Evolutionary conservation across 1,284 basidiomycete genomes (phyloP).

Genomic region (Puccinia hordei): DNA sequence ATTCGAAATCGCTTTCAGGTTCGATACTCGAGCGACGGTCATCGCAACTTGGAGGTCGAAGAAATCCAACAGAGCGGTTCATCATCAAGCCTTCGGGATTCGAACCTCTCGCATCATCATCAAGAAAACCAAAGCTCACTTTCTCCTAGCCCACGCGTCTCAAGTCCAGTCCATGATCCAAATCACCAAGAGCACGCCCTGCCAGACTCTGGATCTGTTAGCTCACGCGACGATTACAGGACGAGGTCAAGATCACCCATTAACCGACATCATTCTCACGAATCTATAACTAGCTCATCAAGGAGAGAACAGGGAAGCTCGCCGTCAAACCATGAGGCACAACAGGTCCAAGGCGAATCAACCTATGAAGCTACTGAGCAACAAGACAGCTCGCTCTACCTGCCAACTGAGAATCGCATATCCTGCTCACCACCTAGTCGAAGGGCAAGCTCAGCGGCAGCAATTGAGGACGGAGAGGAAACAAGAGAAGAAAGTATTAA

Average conservation of each 20-base stretch:
- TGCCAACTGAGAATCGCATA: not conserved
- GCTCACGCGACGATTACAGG: not conserved
- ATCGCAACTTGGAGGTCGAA: not conserved
- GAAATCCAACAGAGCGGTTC: not conserved
- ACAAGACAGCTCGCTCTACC: not conserved
- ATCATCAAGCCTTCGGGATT: not conserved
- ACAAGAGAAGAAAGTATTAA: not conserved
- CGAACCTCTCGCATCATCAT: no score
- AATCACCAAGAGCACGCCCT: not conserved
- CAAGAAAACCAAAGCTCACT: not conserved
- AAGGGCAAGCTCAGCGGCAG: not conserved
- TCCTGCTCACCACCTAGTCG: not conserved
- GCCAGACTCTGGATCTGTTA: not conserved
- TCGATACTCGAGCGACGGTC: not conserved
- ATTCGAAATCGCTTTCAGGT: not conserved
- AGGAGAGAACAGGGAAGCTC: not conserved
- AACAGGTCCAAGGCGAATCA: not conserved
- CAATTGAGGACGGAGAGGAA: not conserved
- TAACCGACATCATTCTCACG: not conserved
- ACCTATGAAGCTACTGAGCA: not conserved
- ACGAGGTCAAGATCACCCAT: not conserved
- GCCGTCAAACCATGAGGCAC: not conserved
- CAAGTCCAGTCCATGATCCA: no score
- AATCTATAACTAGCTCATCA: constrained; percentile 13
- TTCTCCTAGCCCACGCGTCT: not conserved